These are phyloP conservation scores for Mucor indicus DNA, from an alignment of 371 early-diverging fungal genomes.

Conservation along the genomic window DNA sequence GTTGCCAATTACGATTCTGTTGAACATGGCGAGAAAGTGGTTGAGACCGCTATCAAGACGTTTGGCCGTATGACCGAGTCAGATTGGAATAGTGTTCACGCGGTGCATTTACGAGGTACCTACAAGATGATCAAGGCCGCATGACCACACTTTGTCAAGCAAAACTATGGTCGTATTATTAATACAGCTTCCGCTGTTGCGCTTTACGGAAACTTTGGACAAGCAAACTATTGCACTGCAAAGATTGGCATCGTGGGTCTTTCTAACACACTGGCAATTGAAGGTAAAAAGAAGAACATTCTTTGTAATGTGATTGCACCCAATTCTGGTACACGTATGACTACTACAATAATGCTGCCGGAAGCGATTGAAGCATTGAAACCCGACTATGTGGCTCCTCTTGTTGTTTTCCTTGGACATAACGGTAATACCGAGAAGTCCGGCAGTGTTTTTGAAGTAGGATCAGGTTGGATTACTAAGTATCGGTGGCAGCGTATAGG, in stretches of 20 bases:
- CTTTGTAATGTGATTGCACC: slow-evolving; percentile 94
- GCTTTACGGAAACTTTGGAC: slow-evolving; percentile 98
- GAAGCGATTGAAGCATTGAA: slow-evolving; percentile 93
- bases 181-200: slow-evolving; percentile 94
- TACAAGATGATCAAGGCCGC: slow-evolving; percentile 96
- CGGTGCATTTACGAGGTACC: slow-evolving; percentile 91
- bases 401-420: slow-evolving; percentile 91
- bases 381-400: slow-evolving; percentile 95
- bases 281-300: slow-evolving; percentile 93
- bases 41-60: slow-evolving; percentile 92
- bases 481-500: slow-evolving; percentile 91
- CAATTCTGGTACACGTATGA: slow-evolving; percentile 97
- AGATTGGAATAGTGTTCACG: slow-evolving; percentile 94
- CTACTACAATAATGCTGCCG: slow-evolving; percentile 93
- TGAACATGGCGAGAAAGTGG: slow-evolving; percentile 94
- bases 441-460: slow-evolving; percentile 91
- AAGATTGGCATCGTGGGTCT: slow-evolving; percentile 93
- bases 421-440: slow-evolving; percentile 80
- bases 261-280: slow-evolving; percentile 89
- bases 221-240: slow-evolving; percentile 94
- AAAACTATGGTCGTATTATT: slow-evolving; percentile 89
- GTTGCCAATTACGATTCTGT: slow-evolving; percentile 98
- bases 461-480: slow-evolving; percentile 90
- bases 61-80: slow-evolving; percentile 94
- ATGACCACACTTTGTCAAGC: slow-evolving; percentile 93